Percentiles rank a stretch among this genome's conserved stretches.
phyloP scores from a whole-genome alignment of 1,284 basidiomycete genomes.

The Volvariella volvacea region DNA sequence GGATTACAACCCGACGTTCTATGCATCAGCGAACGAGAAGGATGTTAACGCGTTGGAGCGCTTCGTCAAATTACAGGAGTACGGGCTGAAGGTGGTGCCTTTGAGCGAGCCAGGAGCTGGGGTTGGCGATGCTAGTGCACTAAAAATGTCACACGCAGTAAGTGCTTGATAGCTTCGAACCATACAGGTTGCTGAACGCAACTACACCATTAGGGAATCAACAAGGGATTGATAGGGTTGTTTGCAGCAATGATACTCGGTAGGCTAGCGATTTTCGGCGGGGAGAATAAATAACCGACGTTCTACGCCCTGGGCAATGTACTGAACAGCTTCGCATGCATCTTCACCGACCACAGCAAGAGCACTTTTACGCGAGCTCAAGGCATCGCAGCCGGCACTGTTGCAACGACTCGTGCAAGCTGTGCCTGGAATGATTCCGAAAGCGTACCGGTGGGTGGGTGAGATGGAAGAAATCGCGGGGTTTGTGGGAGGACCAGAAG shows the following conservation, averaged over 20 bases:
- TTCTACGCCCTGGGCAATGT: no score
- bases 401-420: conserved; percentile 31
- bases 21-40: conserved; percentile 34
- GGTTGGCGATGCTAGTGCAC: conserved; percentile 51
- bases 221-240: conserved; percentile 49
- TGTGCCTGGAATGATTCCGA: conserved; percentile 46
- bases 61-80: conserved; percentile 34
- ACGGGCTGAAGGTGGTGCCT: conserved; percentile 39
- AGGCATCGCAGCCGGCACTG: conserved; percentile 36
- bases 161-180: conserved; percentile 14
- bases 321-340: conserved; percentile 25
- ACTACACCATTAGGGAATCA: conserved; percentile 37
- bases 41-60: conserved; percentile 31
- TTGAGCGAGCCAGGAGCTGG: conserved; percentile 40
- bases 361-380: conserved; percentile 43
- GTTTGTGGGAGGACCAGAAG: conserved; percentile 43
- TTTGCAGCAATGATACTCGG: conserved; percentile 51
- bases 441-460: conserved; percentile 53
- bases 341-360: conserved; percentile 52
- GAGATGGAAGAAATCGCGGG: conserved; percentile 57
- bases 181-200: neutral
- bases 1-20: conserved; percentile 46
- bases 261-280: conserved; percentile 13
- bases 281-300: no score
- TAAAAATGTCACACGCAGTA: conserved; percentile 62